Evolutionary conservation across 1,284 basidiomycete species (phyloP), one percentile per base, ranked within the genome.

Genomic region (Coniophora puteana): DNA sequence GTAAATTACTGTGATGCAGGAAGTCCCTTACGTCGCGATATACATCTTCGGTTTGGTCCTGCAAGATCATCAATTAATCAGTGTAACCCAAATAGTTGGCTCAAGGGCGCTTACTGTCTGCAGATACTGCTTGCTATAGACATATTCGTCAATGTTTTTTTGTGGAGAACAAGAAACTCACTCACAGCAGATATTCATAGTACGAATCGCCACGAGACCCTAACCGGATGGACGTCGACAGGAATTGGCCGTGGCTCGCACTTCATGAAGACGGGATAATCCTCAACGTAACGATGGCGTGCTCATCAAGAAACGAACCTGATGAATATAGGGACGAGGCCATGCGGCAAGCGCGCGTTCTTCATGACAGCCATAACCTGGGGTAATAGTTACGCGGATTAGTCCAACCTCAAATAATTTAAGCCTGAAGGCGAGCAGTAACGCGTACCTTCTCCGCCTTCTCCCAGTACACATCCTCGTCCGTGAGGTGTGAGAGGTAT

Each of bases 121-220:
- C 6, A 89, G 60, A 51, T 83, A 88, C 53, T 89, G 86, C 55
- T 93, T 93, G 41, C 85, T 88, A 49, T 30, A 8, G 6, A 18
- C 26, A 43, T 16, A 53, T 34, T 23, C 20, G 30, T 47, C 26
- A 46, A 40, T 24, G 8, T 41, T 18, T 31, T n/a, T 24, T n/a
- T 13, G 16, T 8, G 32, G 17, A 29, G 25, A 28, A 39, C 34
- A 24, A 37, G 21, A 23, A 10, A 17, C 26, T n/a, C 4, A 59
- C 83, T 66, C 46, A 88, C 79, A 93, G 55, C 21, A 96, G 70
- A 57, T 95, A 95, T 63, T 97, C 94, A 60, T 96, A 98, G 67
- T 87, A 97, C 4, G 91, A 94, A 64, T 98, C 94, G 17, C 89
- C 94, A 22, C 94, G 77, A 13, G 92, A 94, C 8, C 94, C 94